phyloP scores from a whole-genome alignment of 1,284 basidiomycete species.

The Ganoderma sinense region DNA sequence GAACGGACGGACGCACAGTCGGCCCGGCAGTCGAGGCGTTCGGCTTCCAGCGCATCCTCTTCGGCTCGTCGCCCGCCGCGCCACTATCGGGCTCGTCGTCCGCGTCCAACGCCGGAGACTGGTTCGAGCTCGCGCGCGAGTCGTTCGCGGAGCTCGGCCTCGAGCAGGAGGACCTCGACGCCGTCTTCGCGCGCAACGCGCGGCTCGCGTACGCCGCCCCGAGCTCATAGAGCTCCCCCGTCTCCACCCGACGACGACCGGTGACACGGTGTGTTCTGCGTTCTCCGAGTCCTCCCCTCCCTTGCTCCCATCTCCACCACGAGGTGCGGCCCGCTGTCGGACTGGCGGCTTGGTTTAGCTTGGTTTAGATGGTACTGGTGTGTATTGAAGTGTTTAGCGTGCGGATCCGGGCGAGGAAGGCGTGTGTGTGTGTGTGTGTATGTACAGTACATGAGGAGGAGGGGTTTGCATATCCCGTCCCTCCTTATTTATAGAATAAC shows the following conservation, averaged over 20 bases:
- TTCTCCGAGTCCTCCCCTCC: not conserved
- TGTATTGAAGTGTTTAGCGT: not conserved
- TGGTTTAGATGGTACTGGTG: not conserved
- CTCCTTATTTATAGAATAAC: slow-evolving; percentile 5
- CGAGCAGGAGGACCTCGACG: slow-evolving; percentile 79
- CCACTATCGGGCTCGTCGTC: slow-evolving; percentile 47
- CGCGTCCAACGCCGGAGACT: slow-evolving; percentile 63
- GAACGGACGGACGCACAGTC: slow-evolving; percentile 51
- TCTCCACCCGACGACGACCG: not conserved
- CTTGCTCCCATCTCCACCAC: not conserved
- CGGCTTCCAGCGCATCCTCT: slow-evolving; percentile 63
- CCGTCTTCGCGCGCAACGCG: slow-evolving; percentile 75
- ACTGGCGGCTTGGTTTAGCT: not conserved
- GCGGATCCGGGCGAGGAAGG: not conserved
- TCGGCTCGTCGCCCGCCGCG: slow-evolving; percentile 56
- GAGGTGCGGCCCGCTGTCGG: not conserved
- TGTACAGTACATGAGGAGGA: slow-evolving; percentile 2
- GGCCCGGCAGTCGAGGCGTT: slow-evolving; percentile 78
- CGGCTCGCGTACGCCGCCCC: slow-evolving; percentile 60
- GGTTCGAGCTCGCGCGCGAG: slow-evolving; percentile 85
- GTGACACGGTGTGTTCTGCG: not conserved
- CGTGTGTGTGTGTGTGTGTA: not conserved
- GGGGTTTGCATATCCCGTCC: not conserved
- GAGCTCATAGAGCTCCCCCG: not conserved
- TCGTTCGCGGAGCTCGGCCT: slow-evolving; percentile 85